These are phyloP conservation scores for Ophiostoma piceae DNA, from an alignment of 2,329 filamentous ascomycete genomes.

Conservation along the genomic window DNA sequence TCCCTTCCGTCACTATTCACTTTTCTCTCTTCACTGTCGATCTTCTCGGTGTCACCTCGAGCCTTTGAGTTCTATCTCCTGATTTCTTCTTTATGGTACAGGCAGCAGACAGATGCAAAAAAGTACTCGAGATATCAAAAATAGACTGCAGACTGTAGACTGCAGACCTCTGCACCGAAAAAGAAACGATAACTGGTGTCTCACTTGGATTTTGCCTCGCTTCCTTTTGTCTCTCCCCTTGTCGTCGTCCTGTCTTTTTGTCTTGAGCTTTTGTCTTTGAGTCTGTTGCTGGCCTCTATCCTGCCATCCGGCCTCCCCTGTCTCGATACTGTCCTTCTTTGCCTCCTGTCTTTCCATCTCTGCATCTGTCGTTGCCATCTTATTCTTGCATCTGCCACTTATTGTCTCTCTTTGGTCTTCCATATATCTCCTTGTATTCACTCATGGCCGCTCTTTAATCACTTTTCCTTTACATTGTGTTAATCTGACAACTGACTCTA, in stretches of 20 bases:
- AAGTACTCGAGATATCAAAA: neutral
- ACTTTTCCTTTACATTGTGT: neutral
- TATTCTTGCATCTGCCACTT: neutral
- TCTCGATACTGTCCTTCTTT: constrained; percentile 5
- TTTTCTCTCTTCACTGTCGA: neutral
- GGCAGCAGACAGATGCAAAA: neutral
- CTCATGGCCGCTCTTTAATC: neutral
- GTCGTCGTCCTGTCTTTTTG: neutral
- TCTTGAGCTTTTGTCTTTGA: neutral
- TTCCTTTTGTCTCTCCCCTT: constrained; percentile 6
- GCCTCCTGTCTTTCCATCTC: neutral
- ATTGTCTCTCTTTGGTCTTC: neutral
- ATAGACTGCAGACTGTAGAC: neutral
- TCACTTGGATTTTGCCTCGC: neutral
- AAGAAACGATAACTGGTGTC: neutral
- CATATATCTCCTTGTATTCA: neutral
- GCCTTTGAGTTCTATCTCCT: neutral
- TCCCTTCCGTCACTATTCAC: neutral
- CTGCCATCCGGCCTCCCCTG: neutral
- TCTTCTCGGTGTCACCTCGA: neutral
- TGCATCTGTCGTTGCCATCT: neutral
- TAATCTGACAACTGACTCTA: neutral
- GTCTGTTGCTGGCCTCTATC: neutral
- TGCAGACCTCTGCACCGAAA: neutral
- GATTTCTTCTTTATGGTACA: neutral